Evolutionary conservation across 2,329 filamentous ascomycete genomes (phyloP).

Genomic region (Sporothrix luriei): DNA sequence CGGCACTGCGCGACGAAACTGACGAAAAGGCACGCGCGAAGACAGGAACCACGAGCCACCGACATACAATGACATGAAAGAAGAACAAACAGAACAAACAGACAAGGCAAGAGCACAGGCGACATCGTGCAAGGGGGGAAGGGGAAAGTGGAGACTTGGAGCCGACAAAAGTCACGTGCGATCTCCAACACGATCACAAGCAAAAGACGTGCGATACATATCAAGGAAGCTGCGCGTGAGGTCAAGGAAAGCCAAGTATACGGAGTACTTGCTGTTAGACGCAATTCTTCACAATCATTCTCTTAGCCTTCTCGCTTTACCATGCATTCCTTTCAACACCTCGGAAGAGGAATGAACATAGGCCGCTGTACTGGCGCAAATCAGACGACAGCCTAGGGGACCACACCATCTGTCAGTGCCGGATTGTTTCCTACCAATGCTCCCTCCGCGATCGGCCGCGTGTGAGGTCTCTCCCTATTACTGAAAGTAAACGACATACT

Average conservation of each 20-base stretch:
- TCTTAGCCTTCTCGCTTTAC: not conserved
- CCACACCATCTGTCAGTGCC: not conserved
- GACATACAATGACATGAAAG: conserved; percentile 16
- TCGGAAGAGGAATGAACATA: no score
- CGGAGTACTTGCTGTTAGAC: no score
- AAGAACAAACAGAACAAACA: conserved; percentile 3
- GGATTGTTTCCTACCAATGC: not conserved
- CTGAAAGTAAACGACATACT: not conserved
- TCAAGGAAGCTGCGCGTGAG: not conserved
- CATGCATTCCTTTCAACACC: not conserved
- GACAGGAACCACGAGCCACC: conserved; percentile 11
- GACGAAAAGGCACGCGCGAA: not conserved
- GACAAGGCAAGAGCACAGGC: conserved; percentile 2
- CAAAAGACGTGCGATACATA: not conserved
- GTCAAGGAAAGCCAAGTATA: not conserved
- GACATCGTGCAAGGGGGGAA: conserved; percentile 1
- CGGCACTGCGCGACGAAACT: not conserved
- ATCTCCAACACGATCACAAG: not conserved
- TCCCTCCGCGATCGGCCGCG: conserved; percentile 7
- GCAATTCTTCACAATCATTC: no score
- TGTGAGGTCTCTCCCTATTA: conserved; percentile 12
- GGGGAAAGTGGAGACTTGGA: not conserved
- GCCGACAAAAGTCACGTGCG: conserved; percentile 15
- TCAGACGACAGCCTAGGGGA: not conserved
- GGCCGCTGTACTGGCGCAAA: not conserved